These are phyloP conservation scores for Chloris gayana DNA, from an alignment of 176 grass and related monocot species.

Conservation along the genomic window DNA sequence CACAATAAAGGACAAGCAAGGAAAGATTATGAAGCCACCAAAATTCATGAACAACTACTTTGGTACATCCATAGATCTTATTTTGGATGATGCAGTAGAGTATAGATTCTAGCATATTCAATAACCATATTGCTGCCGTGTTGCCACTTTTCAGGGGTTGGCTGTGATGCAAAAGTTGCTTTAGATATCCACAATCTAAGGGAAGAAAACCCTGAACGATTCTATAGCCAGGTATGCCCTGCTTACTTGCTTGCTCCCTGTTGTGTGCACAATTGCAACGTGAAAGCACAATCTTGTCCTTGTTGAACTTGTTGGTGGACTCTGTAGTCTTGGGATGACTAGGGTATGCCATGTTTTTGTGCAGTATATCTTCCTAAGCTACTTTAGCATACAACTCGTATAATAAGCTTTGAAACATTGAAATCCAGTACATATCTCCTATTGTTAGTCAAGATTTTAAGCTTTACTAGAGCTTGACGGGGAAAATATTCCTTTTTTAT, in stretches of 20 bases:
- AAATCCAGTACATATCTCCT: constrained; percentile 12
- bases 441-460: neutral
- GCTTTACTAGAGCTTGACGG: neutral
- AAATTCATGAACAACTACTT: constrained; percentile 92
- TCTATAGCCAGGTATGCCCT: constrained; percentile 78
- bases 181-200: constrained; percentile 93
- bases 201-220: constrained; percentile 97
- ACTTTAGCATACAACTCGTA: neutral
- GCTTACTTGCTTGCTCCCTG: constrained; percentile 23
- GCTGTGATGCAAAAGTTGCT: constrained; percentile 99
- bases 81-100: neutral
- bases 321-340: neutral
- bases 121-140: neutral
- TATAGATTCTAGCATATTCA: constrained; percentile 14
- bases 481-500: constrained; percentile 16
- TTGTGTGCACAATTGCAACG: neutral
- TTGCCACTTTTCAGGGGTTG: constrained; percentile 62
- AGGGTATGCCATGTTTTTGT: constrained; percentile 17
- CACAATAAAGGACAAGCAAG: constrained; percentile 51
- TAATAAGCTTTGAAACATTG: neutral
- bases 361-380: neutral
- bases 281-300: neutral
- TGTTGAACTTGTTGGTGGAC: constrained; percentile 11
- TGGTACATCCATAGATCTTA: constrained; percentile 51
- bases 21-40: constrained; percentile 47